Percentiles rank a stretch among this genome's conserved stretches.
Evolutionary conservation across 805 yeast species (phyloP).

Genomic region (Starmerella geochares): DNA sequence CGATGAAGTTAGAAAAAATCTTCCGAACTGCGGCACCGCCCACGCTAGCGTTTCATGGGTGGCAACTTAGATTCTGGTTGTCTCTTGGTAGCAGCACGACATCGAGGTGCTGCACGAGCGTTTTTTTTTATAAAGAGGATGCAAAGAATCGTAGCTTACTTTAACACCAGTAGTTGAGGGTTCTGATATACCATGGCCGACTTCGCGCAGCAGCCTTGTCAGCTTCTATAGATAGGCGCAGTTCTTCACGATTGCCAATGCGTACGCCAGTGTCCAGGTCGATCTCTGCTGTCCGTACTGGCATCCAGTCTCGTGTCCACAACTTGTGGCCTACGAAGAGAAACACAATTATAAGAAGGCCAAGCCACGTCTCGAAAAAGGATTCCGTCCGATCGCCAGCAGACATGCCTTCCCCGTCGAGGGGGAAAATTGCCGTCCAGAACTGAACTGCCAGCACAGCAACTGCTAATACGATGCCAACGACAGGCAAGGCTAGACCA

Average conservation of each 20-base stretch:
- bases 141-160: too few species aligned
- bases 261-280: constrained; percentile 19
- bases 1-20: too few species aligned
- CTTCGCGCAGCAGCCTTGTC: constrained; percentile 7
- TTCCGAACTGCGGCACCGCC: too few species aligned
- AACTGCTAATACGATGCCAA: constrained; percentile 42
- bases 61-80: too few species aligned
- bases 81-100: too few species aligned
- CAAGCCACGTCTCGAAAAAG: constrained; percentile 59
- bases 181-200: constrained; percentile 7
- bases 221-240: constrained; percentile 12
- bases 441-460: constrained; percentile 58
- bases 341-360: constrained; percentile 50
- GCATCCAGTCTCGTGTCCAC: constrained; percentile 16
- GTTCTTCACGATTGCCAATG: constrained; percentile 11
- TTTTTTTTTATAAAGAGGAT: too few species aligned
- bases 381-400: constrained; percentile 34
- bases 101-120: too few species aligned
- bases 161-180: constrained; percentile 18
- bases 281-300: constrained; percentile 10
- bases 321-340: constrained; percentile 37
- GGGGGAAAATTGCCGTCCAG: constrained; percentile 65
- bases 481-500: constrained; percentile 53
- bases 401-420: constrained; percentile 32
- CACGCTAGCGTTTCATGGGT: too few species aligned